Conservation (phyloP, 805 yeast genomes). For the Candida germanica region DNA sequence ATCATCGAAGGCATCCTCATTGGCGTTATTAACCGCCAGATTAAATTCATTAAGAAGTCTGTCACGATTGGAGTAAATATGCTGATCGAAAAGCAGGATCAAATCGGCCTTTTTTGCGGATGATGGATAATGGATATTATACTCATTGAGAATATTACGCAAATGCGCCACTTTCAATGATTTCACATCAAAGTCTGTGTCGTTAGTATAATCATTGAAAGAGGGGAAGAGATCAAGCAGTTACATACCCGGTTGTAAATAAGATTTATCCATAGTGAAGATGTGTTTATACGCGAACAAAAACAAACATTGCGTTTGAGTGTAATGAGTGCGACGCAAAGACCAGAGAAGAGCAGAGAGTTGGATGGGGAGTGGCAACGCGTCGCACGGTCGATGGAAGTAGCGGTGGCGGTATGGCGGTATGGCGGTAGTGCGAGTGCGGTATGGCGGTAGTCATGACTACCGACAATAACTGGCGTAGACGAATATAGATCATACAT, state of each 20-base stretch:
- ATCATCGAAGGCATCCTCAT: slow-evolving; percentile 7
- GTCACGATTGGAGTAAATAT: slow-evolving; percentile 49
- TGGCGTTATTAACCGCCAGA: slow-evolving; percentile 4
- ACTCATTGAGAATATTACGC: slow-evolving; percentile 59
- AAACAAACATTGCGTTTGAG: no score
- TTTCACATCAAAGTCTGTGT: slow-evolving; percentile 63
- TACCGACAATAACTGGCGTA: no score
- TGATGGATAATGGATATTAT: slow-evolving; percentile 59
- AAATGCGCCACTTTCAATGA: slow-evolving; percentile 66
- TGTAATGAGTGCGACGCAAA: no score
- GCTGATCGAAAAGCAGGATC: slow-evolving; percentile 53
- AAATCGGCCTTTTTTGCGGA: slow-evolving; percentile 68
- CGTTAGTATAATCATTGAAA: slow-evolving; percentile 1
- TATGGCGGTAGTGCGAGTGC: no score
- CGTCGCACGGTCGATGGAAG: no score
- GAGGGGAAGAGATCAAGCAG: not conserved
- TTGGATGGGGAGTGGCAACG: no score
- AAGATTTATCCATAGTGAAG: slow-evolving; percentile 3
- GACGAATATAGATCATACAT: no score
- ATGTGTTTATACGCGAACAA: no score
- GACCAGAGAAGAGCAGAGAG: no score
- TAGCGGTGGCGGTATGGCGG: no score
- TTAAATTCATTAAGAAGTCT: slow-evolving; percentile 32
- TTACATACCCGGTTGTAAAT: slow-evolving; percentile 3
- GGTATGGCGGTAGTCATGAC: no score